Evolutionary conservation across 768 basidiomycete species (phyloP), one percentile per base, ranked within the genome.

Genomic region (Ramaria sp.): DNA sequence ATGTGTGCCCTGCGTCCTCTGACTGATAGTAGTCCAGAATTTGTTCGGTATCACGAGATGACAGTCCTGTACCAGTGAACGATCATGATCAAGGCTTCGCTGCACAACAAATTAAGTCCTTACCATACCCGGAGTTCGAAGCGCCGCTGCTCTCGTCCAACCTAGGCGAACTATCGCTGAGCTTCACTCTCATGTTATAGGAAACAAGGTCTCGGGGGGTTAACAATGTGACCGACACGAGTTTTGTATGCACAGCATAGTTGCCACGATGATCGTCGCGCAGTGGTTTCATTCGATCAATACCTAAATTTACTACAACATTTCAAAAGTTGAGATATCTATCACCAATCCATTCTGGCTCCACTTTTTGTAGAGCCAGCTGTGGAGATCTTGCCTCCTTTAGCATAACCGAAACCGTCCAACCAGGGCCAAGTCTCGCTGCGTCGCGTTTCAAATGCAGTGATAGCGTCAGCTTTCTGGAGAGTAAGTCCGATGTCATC

Each of bases 401-500:
- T 76, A 52, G 64, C 68, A 70, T 92, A 96, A 25, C 92, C 92
- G 58, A 95, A 88, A 34, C 95, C 96, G 64, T 99, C 90, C 66
- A 97, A 70, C 96, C 96, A 99, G 5, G 96, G 88, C 92, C 93
- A 98, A 56, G 72, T 66, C 63, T 79, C 71, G 25, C 81, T 85
- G 60, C 96, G 70, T 62, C 77, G 78, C 63, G 76, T 64, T 76
- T 99, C 96, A 62, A 97, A 99, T 41, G 67, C 61, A 57, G 76
- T 73, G 59, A 99, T 96, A n/a, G 75, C 66, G 9, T 71, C 71
- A 30, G 74, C 81, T 65, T 82, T 83, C 67, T 89, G 83, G 73
- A 99, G 73, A 42, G 96, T 99, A 68, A 99, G 73, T 41, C 86
- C 93, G 59, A 99, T 95, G 64, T 97, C 96, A 67, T 99, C 96